Evolutionary conservation across 306 rosid species (phyloP).

Genomic region (Cucumis cinereus): DNA sequence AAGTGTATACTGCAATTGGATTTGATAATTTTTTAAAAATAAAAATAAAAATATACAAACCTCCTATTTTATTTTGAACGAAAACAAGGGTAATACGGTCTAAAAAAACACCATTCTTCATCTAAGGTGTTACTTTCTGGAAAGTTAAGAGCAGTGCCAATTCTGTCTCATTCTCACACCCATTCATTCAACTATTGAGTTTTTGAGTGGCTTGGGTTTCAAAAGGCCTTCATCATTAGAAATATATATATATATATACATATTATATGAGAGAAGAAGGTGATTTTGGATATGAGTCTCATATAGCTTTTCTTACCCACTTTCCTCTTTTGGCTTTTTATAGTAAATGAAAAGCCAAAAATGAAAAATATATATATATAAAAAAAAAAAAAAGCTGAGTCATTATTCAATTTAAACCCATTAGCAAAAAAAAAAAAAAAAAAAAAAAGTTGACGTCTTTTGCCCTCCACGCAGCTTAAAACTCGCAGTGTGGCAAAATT

Average conservation of each 20-base stretch:
- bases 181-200: background rate
- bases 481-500: constrained; percentile 62
- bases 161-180: background rate
- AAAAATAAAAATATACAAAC: too few relatives aligned
- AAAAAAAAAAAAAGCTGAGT: constrained; percentile 13
- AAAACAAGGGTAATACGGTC: too few relatives aligned
- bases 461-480: constrained; percentile 87
- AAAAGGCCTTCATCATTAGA: background rate
- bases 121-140: background rate
- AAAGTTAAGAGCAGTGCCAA: background rate
- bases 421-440: constrained; percentile 9
- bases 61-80: too few relatives aligned
- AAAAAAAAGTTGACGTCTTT: constrained; percentile 62
- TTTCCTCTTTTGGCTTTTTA: background rate
- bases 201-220: background rate
- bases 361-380: too few relatives aligned
- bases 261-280: background rate
- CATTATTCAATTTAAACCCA: constrained; percentile 43
- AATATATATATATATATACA: background rate
- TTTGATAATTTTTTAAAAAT: too few relatives aligned
- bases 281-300: background rate
- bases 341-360: background rate
- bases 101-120: background rate
- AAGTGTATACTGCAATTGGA: too few relatives aligned
- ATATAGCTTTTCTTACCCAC: background rate